A percentile compares a stretch with the other conserved stretches of the same genome.
These are phyloP conservation scores for Termitomyces sp. DNA, from an alignment of 768 basidiomycete species.

Conservation along the genomic window DNA sequence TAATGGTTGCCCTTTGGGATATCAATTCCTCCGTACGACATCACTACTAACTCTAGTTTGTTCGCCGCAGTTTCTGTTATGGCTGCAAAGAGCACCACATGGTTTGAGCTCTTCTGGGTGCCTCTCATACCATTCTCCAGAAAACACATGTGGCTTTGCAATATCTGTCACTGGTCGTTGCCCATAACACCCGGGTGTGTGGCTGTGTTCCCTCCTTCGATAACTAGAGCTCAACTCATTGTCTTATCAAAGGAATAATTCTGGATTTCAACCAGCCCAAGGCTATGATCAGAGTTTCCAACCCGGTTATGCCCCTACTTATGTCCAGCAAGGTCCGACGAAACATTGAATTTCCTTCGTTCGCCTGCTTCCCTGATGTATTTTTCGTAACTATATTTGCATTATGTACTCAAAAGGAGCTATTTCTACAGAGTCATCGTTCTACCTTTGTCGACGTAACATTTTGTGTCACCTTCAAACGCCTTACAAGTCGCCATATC, in stretches of 20 bases:
- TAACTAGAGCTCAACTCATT: neutral
- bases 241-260: conserved; percentile 23
- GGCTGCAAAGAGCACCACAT: conserved; percentile 61
- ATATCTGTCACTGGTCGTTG: conserved; percentile 66
- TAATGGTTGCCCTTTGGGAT: conserved; percentile 51
- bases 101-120: conserved; percentile 78
- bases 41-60: conserved; percentile 3
- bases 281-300: conserved; percentile 31
- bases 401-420: neutral
- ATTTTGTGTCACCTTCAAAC: neutral
- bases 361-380: neutral
- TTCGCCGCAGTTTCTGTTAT: conserved; percentile 50
- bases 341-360: conserved; percentile 13
- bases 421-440: neutral
- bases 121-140: conserved; percentile 66
- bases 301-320: conserved; percentile 41
- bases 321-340: conserved; percentile 26
- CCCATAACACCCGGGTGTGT: conserved; percentile 51
- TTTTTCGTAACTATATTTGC: neutral
- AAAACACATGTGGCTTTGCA: conserved; percentile 68
- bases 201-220: neutral
- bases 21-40: conserved; percentile 3
- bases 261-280: conserved; percentile 20
- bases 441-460: neutral
- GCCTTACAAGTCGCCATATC: no score